Base-by-base conservation (phyloP, 371 early-diverging fungal genomes). In the Dipsacomyces acuminosporus region DNA sequence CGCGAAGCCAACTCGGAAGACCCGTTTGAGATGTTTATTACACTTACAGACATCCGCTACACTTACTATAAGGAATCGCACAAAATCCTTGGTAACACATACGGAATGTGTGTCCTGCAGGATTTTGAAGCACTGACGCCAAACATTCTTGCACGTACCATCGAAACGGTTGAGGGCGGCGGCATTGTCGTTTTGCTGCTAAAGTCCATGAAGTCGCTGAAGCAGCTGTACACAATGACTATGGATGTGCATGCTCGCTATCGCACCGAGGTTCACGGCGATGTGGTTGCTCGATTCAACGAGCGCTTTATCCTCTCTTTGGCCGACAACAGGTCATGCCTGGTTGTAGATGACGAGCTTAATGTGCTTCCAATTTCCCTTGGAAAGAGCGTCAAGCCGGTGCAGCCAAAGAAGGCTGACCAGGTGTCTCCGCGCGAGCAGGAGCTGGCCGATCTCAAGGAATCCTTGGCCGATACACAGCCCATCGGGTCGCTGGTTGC, bases 151-250 rank as follows among this genome's bases (percentile, higher is more conserved):
- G 98, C 98, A 22, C 84, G 94, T 44, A 94, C 98, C 1, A 87
- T 99, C 45, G 99, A 99, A 76, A 99, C 99, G 3, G 98, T 99
- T 2, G 93, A 95, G 76, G 99, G 99, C 36, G 99, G 99, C 45
- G 99, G 99, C 41, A 80, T 96, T 51, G 89, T 98, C 34, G 89
- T 99, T 11, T 76, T 99, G 41, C 75, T 98, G 54, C 78, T 96
- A 45, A 91, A 91, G 71, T 89, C 91, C 48, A 93, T 95, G 94
- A 84, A 74, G 45, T 94, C 94, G 21, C 76, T 98, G 49, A 94
- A 94, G 66, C 96, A 96, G 74, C 80, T 98, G 25, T 96, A 96
- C 73, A 91, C 94, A 36, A 87, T 98, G 89, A 89, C 95, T 8
- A 98, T 98, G 98, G 96, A 95, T 76, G 96, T 93, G 24, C 96